Evolutionary conservation across 2,329 filamentous ascomycete species (phyloP).

Genomic region (Tolypocladium album): DNA sequence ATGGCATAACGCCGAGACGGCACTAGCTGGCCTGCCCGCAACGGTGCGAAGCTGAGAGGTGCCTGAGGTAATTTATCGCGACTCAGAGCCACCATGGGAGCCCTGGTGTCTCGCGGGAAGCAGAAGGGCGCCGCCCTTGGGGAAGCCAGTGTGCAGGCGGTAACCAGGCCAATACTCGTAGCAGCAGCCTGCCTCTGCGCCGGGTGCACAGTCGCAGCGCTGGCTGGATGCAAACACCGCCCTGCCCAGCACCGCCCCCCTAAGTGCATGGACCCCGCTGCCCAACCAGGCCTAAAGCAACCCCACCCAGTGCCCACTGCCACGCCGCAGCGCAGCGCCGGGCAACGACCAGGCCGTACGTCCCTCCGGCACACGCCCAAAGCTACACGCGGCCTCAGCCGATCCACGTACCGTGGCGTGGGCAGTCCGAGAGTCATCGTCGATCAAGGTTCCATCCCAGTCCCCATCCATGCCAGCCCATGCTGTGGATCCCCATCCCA

Average conservation of each 20-base stretch:
- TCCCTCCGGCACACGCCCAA: background rate
- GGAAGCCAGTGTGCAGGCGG: no score
- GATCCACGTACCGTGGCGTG: slow-evolving; percentile 2
- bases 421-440: background rate
- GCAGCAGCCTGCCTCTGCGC: no score
- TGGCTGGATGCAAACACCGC: background rate
- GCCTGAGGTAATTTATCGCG: background rate
- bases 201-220: no score
- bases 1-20: background rate
- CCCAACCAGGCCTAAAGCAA: background rate
- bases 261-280: slow-evolving; percentile 4
- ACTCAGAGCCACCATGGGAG: background rate
- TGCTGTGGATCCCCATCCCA: background rate
- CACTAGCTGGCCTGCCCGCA: background rate
- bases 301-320: background rate
- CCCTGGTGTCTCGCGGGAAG: background rate
- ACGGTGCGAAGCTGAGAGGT: background rate
- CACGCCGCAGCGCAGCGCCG: background rate
- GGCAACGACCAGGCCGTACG: background rate
- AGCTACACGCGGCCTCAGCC: slow-evolving; percentile 6
- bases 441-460: background rate
- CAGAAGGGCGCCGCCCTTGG: background rate
- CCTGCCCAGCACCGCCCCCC: background rate
- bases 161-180: no score
- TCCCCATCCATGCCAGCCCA: background rate